Evolutionary conservation across 495 filamentous ascomycete genomes (phyloP), one percentile per base, ranked within the genome.

Genomic region (Saxophila tyrrhenica): DNA sequence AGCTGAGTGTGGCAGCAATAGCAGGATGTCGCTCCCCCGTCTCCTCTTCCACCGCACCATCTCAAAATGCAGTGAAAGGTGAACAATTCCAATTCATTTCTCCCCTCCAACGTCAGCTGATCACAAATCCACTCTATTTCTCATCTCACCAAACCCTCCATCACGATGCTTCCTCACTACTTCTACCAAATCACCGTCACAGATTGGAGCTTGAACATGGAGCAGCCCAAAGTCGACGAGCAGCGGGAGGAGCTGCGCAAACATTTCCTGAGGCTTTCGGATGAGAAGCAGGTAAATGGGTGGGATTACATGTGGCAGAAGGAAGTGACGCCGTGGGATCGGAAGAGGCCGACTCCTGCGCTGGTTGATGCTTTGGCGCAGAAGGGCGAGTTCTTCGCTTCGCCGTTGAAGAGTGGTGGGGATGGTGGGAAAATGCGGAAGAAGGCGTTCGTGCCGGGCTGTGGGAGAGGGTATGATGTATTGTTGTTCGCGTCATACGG

Each of bases 341-440:
- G 76, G 21, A 82, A 82, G 20, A 69, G 70, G 35, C 79, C 83
- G 13, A 84, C 78, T 56, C 77, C 79, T 23, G 86, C 85, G 1
- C 72, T 90, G n/a, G 66, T 75, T 38, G 84, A 87, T 64, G 58
- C 77, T 2, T 70, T 90, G 25, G 61, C 63, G 23, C 65, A 75
- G 42, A 72, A 66, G n/a, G 62, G 55, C 0, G 65, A 65, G 43
- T 69, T 76, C 22, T 67, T 84, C 53, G 76, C 72, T 45, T 59
- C 66, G 2, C 66, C 73, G 2, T 57, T 67, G 23, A 64, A 46
- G 5, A 24, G 64, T 24, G 68, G 69, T 25, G 58, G 69, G 22
- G 75, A 73, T 32, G 77, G 66, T 44, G 82, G 38, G 20, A 45
- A 24, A 16, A 35, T 22, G 1, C 55, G 68, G n/a, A 71, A 71